phyloP scores from a whole-genome alignment of 2,329 filamentous ascomycete species.

The Stenocarpella maydis region DNA sequence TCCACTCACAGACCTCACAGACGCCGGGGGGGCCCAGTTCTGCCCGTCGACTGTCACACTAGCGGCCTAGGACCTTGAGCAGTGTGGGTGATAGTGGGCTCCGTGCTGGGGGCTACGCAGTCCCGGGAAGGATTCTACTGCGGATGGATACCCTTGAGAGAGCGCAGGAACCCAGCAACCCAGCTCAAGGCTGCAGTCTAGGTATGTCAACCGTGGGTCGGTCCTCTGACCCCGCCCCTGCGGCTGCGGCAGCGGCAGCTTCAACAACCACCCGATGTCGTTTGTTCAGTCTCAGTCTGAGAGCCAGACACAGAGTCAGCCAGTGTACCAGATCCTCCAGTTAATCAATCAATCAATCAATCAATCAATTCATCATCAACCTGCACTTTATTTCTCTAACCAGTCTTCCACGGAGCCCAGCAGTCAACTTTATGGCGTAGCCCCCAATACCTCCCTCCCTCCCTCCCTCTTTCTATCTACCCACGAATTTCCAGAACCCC shows the following conservation, averaged over 20 bases:
- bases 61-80: neutral
- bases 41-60: slow-evolving; percentile 9
- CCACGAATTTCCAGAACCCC: too few species aligned
- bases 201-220: neutral
- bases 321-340: too few species aligned
- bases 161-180: too few species aligned
- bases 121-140: neutral
- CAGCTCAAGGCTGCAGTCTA: too few species aligned
- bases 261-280: neutral
- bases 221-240: neutral
- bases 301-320: too few species aligned
- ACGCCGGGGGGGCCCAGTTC: too few species aligned
- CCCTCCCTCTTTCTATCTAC: too few species aligned
- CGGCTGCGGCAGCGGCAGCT: neutral
- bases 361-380: neutral
- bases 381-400: neutral
- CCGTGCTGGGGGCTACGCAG: slow-evolving; percentile 9
- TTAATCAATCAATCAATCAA: neutral
- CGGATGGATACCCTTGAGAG: neutral
- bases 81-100: neutral
- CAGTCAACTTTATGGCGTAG: neutral
- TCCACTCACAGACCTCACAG: too few species aligned
- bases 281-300: too few species aligned
- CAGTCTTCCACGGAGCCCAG: neutral
- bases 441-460: neutral